These are phyloP conservation scores for Gryganskiella cystojenkinii DNA, from an alignment of 192 early-diverging fungal species.

Conservation along the genomic window DNA sequence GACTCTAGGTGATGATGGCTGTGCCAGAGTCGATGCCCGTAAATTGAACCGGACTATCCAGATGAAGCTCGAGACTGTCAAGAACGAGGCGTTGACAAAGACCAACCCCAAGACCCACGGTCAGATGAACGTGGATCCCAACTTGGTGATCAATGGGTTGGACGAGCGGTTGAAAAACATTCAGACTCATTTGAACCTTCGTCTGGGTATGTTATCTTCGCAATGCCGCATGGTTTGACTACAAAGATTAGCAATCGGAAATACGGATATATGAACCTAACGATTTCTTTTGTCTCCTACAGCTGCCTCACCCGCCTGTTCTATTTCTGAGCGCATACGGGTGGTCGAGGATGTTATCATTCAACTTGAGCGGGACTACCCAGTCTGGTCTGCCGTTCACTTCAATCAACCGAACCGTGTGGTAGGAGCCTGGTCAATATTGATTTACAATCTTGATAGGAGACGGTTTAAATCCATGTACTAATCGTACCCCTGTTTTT, in stretches of 20 bases:
- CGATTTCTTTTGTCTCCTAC: conserved; percentile 4
- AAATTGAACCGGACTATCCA: conserved; percentile 81
- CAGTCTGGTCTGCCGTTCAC: conserved; percentile 81
- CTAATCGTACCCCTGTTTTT: too few relatives aligned
- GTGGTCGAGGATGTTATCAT: conserved; percentile 84
- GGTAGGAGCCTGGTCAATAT: too few relatives aligned
- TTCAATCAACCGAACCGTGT: conserved; percentile 80
- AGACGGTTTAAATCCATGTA: too few relatives aligned
- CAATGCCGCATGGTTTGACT: neutral
- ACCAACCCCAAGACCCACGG: conserved; percentile 18
- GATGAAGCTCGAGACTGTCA: conserved; percentile 77
- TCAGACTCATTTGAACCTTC: conserved; percentile 77
- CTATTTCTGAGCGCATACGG: conserved; percentile 68
- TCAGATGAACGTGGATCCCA: conserved; percentile 49
- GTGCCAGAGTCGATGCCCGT: conserved; percentile 79
- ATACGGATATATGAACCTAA: neutral
- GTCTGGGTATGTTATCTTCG: conserved; percentile 58
- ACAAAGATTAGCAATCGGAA: neutral
- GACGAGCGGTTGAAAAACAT: conserved; percentile 78
- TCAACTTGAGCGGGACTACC: conserved; percentile 78
- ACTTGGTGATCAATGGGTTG: conserved; percentile 47
- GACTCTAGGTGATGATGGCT: conserved; percentile 44
- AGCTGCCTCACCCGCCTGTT: conserved; percentile 50
- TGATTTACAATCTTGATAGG: too few relatives aligned
- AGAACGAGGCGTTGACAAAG: conserved; percentile 65